Evolutionary conservation across 768 basidiomycete genomes (phyloP).

Genomic region (Naganishia kalamii): DNA sequence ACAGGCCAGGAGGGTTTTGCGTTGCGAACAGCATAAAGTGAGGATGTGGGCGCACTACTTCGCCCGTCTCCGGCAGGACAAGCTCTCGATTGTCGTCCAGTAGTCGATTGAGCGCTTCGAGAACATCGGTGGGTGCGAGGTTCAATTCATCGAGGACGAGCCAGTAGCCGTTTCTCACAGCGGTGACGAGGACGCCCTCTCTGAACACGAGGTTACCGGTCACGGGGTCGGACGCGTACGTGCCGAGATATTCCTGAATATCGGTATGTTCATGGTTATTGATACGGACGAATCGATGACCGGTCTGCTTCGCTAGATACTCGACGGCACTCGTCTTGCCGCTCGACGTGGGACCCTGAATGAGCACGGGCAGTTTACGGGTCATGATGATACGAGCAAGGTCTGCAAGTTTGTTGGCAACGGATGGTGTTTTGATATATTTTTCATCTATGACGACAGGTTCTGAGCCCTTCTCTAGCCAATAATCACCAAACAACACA

Average conservation of each 20-base stretch:
- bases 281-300: conserved; percentile 93
- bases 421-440: conserved; percentile 92
- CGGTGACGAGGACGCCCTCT: conserved; percentile 87
- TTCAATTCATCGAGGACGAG: conserved; percentile 97
- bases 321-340: conserved; percentile 97
- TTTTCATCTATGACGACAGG: conserved; percentile 59
- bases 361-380: conserved; percentile 83
- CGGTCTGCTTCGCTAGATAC: conserved; percentile 84
- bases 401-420: conserved; percentile 86
- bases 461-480: conserved; percentile 70
- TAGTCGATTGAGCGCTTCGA: conserved; percentile 92
- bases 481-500: conserved; percentile 85
- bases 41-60: conserved; percentile 84
- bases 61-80: conserved; percentile 89
- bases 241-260: conserved; percentile 96
- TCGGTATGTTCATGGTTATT: conserved; percentile 99
- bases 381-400: conserved; percentile 86
- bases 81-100: conserved; percentile 96
- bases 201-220: conserved; percentile 93
- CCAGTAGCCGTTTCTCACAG: conserved; percentile 88
- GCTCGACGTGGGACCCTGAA: conserved; percentile 94
- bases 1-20: conserved; percentile 92
- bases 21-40: conserved; percentile 98
- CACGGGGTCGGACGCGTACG: conserved; percentile 83
- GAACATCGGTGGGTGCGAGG: conserved; percentile 91